These are phyloP conservation scores for Hansenula sp. DNA, from an alignment of 1,139 yeast genomes.

Conservation along the genomic window DNA sequence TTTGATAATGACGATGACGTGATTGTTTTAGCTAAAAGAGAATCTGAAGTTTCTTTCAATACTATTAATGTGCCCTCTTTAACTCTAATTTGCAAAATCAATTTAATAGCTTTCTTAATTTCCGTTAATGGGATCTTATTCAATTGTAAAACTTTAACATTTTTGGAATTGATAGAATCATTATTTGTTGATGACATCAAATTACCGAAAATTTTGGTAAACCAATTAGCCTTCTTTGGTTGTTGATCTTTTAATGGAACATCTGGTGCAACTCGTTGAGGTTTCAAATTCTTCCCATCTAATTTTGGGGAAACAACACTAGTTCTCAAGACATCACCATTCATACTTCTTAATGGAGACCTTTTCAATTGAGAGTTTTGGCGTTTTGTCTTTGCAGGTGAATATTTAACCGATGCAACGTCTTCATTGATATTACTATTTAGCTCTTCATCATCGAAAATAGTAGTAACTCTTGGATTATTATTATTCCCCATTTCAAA, in stretches of 20 bases:
- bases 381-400: neutral
- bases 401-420: neutral
- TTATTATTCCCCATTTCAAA: conserved; percentile 16
- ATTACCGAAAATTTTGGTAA: conserved; percentile 21
- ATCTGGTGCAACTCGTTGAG: conserved; percentile 44
- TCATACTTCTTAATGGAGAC: conserved; percentile 1
- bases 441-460: conserved; percentile 19
- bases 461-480: conserved; percentile 23
- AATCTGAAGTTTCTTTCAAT: conserved; percentile 32
- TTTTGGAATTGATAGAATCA: neutral
- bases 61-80: conserved; percentile 51
- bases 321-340: conserved; percentile 1
- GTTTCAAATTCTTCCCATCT: conserved; percentile 18
- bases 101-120: conserved; percentile 20
- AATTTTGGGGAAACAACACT: conserved; percentile 11
- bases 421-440: neutral
- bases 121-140: conserved; percentile 15
- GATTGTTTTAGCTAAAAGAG: conserved; percentile 39
- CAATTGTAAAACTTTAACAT: conserved; percentile 12
- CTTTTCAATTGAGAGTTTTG: neutral
- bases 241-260: conserved; percentile 28
- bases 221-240: conserved; percentile 23
- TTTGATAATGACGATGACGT: conserved; percentile 48
- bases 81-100: conserved; percentile 40
- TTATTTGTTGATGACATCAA: conserved; percentile 10